Evolutionary conservation across 2,329 filamentous ascomycete genomes (phyloP), one percentile per base, ranked within the genome.

Genomic region (Colletotrichum sublineola): DNA sequence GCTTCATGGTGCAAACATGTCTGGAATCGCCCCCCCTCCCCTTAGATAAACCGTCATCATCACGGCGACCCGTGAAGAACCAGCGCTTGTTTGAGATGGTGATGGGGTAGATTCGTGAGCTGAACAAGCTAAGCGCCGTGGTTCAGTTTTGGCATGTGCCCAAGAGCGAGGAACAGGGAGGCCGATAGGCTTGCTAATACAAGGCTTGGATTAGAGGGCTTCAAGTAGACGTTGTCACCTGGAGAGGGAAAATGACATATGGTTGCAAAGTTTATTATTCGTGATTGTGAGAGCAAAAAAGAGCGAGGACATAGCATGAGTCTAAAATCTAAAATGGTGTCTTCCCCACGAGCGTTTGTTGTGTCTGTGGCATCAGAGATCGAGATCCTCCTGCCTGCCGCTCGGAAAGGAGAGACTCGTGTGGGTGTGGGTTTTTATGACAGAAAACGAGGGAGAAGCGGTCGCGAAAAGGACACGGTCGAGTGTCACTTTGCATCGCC

Each of bases 211-310:
- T 18, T 2, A 44, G 9, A 8, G 18, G 50, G 12, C 14, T 14
- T 3, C 5, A 20, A 33, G 7, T 2, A 7, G 7, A 7, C 8
- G 1, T 24, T 24, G 24, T 38, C 58, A 50, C 42, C n/a, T 40
- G 20, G 9, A 24, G 31, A 24, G 33, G 20, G 40, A 29, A n/a
- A 9, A 5, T 31, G 33, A 2, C n/a, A 11, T 61, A 15, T 46
- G 38, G n/a, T 57, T 44, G 38, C 53, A 58, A 57, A 60, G 20
- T 6, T 66, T 66, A 56, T 48, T 57, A 57, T 66, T 66, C 63
- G 46, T 66, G 46, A 63, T 63, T 63, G 48, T 40, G 29, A 52
- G 15, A 52, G 12, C 24, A 44, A 44, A 52, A 63, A 42, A 63
- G 61, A 53, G 61, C 33, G 60, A 63, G 42, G 46, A 53, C 46